Conservation (phyloP, 164 flowering plant species). For the Liquidambar formosana region DNA sequence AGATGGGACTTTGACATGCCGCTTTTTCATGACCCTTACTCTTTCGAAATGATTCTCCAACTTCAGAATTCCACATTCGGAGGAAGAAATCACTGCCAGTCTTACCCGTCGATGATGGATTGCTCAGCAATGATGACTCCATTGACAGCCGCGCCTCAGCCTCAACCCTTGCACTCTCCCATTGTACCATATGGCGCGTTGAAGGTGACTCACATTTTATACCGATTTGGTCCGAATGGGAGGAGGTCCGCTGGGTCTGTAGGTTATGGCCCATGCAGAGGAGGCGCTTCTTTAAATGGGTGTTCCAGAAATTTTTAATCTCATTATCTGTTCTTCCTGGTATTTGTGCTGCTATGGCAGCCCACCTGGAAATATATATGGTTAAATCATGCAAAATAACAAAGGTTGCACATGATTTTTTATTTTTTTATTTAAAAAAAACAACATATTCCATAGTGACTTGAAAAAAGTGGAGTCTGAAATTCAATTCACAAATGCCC, state of each 20-base stretch:
- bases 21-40: not conserved
- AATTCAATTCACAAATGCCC: no score
- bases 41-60: constrained; percentile 40
- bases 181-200: constrained; percentile 37
- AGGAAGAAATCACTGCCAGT: constrained; percentile 30
- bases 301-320: constrained; percentile 55
- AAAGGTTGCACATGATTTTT: not conserved
- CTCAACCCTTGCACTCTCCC: constrained; percentile 45
- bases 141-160: constrained; percentile 40
- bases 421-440: no score
- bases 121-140: constrained; percentile 14
- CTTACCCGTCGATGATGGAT: constrained; percentile 1
- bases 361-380: constrained; percentile 36
- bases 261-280: not conserved
- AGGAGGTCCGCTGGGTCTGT: constrained; percentile 5
- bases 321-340: constrained; percentile 59
- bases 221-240: constrained; percentile 8
- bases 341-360: constrained; percentile 40
- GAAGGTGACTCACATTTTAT: constrained; percentile 15
- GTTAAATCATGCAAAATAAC: not conserved
- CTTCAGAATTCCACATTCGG: constrained; percentile 41
- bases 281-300: constrained; percentile 43
- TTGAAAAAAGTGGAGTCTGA: no score
- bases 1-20: constrained; percentile 11
- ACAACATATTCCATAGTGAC: no score